Conservation (phyloP, 108 stramenopile species). For the Parietichytrium sp. region DNA sequence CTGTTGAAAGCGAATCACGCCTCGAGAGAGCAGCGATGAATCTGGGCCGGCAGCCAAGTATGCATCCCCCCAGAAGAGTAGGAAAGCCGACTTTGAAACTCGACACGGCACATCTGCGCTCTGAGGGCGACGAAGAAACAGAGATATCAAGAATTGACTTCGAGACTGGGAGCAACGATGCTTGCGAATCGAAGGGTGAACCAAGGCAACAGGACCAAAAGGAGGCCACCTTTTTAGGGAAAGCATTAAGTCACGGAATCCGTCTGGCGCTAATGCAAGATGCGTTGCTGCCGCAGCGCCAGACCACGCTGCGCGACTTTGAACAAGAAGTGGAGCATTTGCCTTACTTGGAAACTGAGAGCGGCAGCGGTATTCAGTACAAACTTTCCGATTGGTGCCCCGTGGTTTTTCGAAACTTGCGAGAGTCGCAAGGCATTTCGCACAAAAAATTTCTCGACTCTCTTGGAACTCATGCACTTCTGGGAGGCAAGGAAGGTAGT, state of each 20-base stretch:
- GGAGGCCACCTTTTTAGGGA: not conserved
- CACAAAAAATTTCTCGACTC: not conserved
- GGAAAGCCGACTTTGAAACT: no score
- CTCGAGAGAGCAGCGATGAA: no score
- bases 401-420: conserved; percentile 38
- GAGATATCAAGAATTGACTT: no score
- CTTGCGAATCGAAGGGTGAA: no score
- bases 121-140: no score
- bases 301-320: not conserved
- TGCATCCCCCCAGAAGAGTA: no score
- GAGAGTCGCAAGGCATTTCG: not conserved
- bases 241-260: conserved; percentile 10
- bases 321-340: not conserved
- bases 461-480: not conserved
- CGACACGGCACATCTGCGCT: no score
- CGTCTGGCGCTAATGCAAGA: conserved; percentile 1
- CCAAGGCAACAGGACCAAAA: no score
- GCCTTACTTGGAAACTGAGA: not conserved
- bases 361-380: not conserved
- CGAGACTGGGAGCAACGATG: no score
- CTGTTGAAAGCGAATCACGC: no score
- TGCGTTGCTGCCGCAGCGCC: not conserved
- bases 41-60: no score
- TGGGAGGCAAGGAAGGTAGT: not conserved
- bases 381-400: conserved; percentile 18